Base-by-base conservation (phyloP, 2,329 filamentous ascomycete genomes). In the Venturia nashicola region DNA sequence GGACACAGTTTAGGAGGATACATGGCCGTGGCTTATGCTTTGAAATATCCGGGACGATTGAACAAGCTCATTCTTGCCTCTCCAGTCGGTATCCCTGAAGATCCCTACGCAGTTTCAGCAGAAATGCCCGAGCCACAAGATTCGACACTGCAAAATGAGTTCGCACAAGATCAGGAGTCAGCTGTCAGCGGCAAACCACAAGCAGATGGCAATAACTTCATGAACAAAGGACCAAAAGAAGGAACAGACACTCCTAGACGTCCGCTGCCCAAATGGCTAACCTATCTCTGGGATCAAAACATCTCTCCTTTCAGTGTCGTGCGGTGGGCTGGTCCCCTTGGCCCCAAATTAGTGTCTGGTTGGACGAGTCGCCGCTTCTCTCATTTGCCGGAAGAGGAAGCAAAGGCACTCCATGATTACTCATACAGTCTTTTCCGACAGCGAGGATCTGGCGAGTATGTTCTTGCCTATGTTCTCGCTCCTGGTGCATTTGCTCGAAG, bases 21-120 rank as follows among this genome's bases (percentile, higher is more conserved):
- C 72, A 88, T 99, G 73, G 91, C 93, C 5, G 88, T 96, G 0
- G 92, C 91, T 23, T 99, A 99, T 72, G 92, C 94, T 1, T 81
- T 97, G 65, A 99, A 99, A 74, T 99, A 99, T 71, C 94, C 94
- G 0, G 93, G 93, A 16, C 90, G 85, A 68, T 77, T 99, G 42
- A 96, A 99, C 77, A 99, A 99, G 78, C 84, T 99, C 67, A 96
- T 99, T 67, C 83, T 99, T 39, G 94, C 91, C 0, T 96, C 91
- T 0, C 94, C 94, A 0, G 94, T 97, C 23, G 94, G 94, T 23
- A 89, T 99, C 8, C 94, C 94, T 1, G 92, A 96, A 72, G 91
- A 99, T 70, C 94, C 94, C 0, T 93, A 93, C 70, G 94, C 93
- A 5, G 86, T 94, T 65, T 86, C 84, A 68, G 87, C 90, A 12